phyloP scores from a whole-genome alignment of 306 rosid genomes.

The Citrullus colocynthis region DNA sequence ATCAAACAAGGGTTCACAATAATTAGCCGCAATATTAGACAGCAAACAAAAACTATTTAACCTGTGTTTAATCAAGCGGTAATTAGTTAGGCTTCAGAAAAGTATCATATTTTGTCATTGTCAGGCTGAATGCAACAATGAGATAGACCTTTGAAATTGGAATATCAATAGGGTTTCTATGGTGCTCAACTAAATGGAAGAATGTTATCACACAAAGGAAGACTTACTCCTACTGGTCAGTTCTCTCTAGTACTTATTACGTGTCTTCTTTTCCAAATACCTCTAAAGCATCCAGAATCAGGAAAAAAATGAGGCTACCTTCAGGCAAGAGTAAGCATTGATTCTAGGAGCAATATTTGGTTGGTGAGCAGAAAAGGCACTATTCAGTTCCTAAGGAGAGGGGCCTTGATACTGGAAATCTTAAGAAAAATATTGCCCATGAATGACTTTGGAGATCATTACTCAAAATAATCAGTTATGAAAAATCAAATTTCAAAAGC shows the following conservation, averaged over 20 bases:
- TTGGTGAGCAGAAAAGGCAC: neutral
- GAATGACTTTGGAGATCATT: neutral
- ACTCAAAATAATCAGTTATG: neutral
- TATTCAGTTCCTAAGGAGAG: neutral
- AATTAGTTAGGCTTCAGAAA: neutral
- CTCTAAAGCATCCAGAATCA: neutral
- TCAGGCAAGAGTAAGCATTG: neutral
- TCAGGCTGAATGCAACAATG: neutral
- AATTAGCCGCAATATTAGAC: neutral
- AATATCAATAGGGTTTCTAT: neutral
- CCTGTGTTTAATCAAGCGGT: neutral
- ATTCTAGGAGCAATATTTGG: neutral
- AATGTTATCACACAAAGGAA: neutral
- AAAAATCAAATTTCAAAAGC: neutral
- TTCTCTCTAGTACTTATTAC: neutral
- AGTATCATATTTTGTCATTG: neutral
- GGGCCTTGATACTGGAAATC: neutral
- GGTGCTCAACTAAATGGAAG: neutral
- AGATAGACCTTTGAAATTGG: neutral
- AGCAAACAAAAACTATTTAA: neutral
- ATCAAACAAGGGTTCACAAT: slow-evolving; percentile 7
- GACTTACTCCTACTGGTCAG: neutral
- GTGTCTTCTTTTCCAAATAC: neutral
- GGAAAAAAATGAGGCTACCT: neutral
- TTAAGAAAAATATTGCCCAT: neutral